Evolutionary conservation across 768 basidiomycete species (phyloP).

Genomic region (Xanthoconium purpureum): DNA sequence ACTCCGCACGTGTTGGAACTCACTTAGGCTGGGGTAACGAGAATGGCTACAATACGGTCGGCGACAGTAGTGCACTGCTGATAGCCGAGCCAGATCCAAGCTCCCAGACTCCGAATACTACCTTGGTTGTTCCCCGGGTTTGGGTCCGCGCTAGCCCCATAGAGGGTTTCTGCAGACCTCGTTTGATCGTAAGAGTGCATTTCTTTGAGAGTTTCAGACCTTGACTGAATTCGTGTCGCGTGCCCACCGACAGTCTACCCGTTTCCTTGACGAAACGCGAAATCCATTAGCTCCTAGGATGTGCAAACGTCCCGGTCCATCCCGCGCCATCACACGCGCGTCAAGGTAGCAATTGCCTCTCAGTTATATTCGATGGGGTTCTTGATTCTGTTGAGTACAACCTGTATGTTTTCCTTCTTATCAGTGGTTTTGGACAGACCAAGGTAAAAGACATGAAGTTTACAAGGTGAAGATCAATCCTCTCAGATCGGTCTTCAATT

Average conservation of each 20-base stretch:
- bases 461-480: slow-evolving; percentile 43
- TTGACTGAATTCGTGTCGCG: not conserved
- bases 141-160: not conserved
- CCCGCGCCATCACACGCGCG: slow-evolving; percentile 1
- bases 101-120: not conserved
- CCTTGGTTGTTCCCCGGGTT: not conserved
- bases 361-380: not conserved
- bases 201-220: slow-evolving; percentile 6
- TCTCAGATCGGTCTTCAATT: not conserved
- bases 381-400: not conserved
- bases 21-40: not conserved
- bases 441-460: slow-evolving; percentile 49
- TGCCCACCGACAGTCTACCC: not conserved
- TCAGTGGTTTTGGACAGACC: not conserved
- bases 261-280: not conserved
- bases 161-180: not conserved
- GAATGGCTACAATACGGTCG: not conserved
- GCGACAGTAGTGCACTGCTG: too few relatives aligned
- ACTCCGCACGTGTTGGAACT: not conserved
- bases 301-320: slow-evolving; percentile 6
- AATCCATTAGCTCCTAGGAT: not conserved
- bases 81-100: not conserved
- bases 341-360: not conserved
- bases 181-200: slow-evolving; percentile 1
- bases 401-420: not conserved